Evolutionary conservation across 192 early-diverging fungal genomes (phyloP), one percentile per base, ranked within the genome.

Genomic region (Coemansia sp.): DNA sequence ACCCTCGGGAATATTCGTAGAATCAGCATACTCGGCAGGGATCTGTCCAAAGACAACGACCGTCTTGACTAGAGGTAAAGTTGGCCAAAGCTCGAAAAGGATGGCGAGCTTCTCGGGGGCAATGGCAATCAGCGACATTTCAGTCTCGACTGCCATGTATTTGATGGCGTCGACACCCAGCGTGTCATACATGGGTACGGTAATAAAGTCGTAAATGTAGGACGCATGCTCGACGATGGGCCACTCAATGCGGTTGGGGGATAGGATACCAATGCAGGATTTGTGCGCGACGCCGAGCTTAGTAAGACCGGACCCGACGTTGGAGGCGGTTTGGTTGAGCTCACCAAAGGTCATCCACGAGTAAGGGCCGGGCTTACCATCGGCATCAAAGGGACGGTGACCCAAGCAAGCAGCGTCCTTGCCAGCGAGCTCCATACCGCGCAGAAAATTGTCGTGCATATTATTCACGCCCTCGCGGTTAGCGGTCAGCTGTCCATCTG

Each of bases 111-210:
- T 96, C 65, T 96, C 92, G 61, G 81, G 64, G 7, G 89, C 87
- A 45, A 89, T 76, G 25, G 91, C 79, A 55, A 94, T 75, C 29
- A 88, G 79, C 41, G 85, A 65, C 82, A 95, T 89, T 62, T 95
- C 94, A 36, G 93, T 87, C 74, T 98, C 94, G 64, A 91, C 89
- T 70, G 95, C 90, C 29, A 94, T 94, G 76, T 92, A 93, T 38
- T 83, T 69, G 61, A 96, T 88, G 42, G 93, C 94, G 17, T 93
- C 90, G 45, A 88, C 85, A 14, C 94, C 95, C 21, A 97, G 86
- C 21, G 94, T 95, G 66, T 91, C 90, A 70, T 91, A 92, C 61
- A 93, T 90, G 48, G 95, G 94, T 58, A 91, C 90, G 67, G 94
- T 91, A 38, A 89, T 88, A 36, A 88, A 77, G 64, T 70, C 67